Base-by-base conservation (phyloP, 2,329 filamentous ascomycete species). In the Botrytis sinoallii region DNA sequence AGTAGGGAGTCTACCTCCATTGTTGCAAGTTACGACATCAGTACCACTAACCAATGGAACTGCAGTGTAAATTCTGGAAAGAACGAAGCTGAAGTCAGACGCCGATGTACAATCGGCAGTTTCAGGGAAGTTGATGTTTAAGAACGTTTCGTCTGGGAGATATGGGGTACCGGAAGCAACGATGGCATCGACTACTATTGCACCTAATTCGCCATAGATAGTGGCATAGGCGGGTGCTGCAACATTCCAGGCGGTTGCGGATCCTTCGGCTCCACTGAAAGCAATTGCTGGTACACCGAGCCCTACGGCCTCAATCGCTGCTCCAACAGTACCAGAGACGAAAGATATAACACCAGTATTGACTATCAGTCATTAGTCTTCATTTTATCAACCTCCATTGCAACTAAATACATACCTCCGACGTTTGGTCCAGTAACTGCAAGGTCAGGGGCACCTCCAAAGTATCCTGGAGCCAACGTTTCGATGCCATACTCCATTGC, bases 261-360 rank as follows among this genome's bases (percentile, higher is more conserved):
- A 69, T 57, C 66, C 66, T 32, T 69, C 66, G 10, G 66, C 66
- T 32, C 66, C 66, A 57, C 66, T 69, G n/a, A 69, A 69, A 38
- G 66, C 66, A 42, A 69, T 69, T 16, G 48, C 48, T 16, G 66
- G 66, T 42, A 69, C 22, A n/a, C 66, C 66, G 4, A 57, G 38
- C 10, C 1, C 10, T 25, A 69, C 38, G 10, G 66, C 66, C 25
- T 69, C 66, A 44, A 69, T n/a, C 22, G 66, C 48, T n/a, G 66
- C 66, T 32, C 66, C 66, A 57, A 69, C 66, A 22, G 66, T 69
- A 44, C 66, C 66, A 22, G 66, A 69, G 10, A 57, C 0, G n/a
- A 69, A 42, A 12, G 66, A 57, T 25, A 69, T 69, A 29, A 69
- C 66, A 32, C 66, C 66, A 22, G 66, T 69, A n/a, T 69, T 69